Base-by-base conservation (phyloP, 1,139 yeast genomes). In the Geotrichum phurueaensis region DNA sequence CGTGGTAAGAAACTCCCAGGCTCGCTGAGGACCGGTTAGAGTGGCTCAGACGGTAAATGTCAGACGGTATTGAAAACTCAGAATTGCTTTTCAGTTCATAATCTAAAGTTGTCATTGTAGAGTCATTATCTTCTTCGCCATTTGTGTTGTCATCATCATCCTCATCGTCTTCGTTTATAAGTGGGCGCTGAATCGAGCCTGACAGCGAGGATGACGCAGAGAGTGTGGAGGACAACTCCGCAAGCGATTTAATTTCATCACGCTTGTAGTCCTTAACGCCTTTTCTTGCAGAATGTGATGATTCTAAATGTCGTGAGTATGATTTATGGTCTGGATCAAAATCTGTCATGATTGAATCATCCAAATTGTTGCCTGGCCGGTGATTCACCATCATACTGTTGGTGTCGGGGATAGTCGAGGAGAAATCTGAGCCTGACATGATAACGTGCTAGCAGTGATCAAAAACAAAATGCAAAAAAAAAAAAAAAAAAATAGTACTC, bases 131-230 rank as follows among this genome's bases (percentile, higher is more conserved):
- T 54, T 56, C 53, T 15, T 59, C 52, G n/a, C 45, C 15, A n/a
- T 39, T 39, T 13, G 45, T 39, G 33, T 54, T 33, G 39, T 53
- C 53, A 18, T 56, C 57, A 31, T 62, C 59, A 25, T 60, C 59
- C 36, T 58, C 63, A 23, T 61, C 63, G 12, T 61, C 63, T n/a
- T 58, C 59, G 10, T 52, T 39, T 23, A 49, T 58, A 45, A 53
- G 52, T 13, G 62, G 60, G 50, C 54, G 59, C 29, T 55, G 62
- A 29, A 62, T 60, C 18, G 68, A 65, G 9, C 71, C 71, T 3
- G 71, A 68, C 39, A 68, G 60, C 20, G 71, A 68, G 25, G 73
- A 70, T 2, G 72, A 69, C 12, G 73, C 73, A 23, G 71, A 68
- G 29, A 69, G 62, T 9, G 71, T 67, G 2, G 70, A 61, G 9